phyloP scores from a whole-genome alignment of 2,329 filamentous ascomycete species.

The Boeremia lycopersici region DNA sequence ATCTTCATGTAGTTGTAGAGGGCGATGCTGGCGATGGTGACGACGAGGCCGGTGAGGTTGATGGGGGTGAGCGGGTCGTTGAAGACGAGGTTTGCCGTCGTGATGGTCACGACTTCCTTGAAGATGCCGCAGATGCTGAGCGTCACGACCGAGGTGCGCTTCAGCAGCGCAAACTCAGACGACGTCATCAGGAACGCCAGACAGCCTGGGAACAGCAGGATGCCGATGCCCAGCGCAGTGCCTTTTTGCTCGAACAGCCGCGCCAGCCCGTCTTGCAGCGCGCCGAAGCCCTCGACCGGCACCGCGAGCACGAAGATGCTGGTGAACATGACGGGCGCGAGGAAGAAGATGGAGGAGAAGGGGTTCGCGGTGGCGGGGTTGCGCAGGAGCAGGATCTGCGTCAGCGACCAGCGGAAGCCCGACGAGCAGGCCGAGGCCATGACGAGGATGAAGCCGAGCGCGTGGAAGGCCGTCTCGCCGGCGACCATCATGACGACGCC shows the following conservation, averaged over 20 bases:
- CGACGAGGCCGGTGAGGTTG: slow-evolving; percentile 84
- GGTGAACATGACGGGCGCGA: slow-evolving; percentile 96
- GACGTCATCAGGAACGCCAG: slow-evolving; percentile 97
- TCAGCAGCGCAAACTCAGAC: slow-evolving; percentile 91
- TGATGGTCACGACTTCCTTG: slow-evolving; percentile 97
- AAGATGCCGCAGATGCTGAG: slow-evolving; percentile 97
- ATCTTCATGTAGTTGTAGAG: slow-evolving; percentile 97
- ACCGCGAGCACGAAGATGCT: slow-evolving; percentile 80
- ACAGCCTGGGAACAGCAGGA: slow-evolving; percentile 86
- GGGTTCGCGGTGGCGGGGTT: slow-evolving; percentile 96
- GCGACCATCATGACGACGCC: slow-evolving; percentile 99
- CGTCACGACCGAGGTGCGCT: slow-evolving; percentile 94
- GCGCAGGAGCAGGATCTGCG: slow-evolving; percentile 90
- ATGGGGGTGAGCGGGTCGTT: slow-evolving; percentile 84
- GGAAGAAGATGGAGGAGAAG: slow-evolving; percentile 95
- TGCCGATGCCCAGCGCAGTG: slow-evolving; percentile 65
- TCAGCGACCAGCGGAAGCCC: slow-evolving; percentile 97
- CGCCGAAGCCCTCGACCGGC: slow-evolving; percentile 78
- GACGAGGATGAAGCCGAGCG: slow-evolving; percentile 86
- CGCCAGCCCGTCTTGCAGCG: slow-evolving; percentile 69
- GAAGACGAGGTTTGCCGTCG: slow-evolving; percentile 84
- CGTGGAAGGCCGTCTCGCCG: slow-evolving; percentile 87
- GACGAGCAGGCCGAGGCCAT: slow-evolving; percentile 95
- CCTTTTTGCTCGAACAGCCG: slow-evolving; percentile 73
- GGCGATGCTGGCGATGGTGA: slow-evolving; percentile 85